These are phyloP conservation scores for Cryphonectria japonica DNA, from an alignment of 2,329 filamentous ascomycete genomes.

Conservation along the genomic window DNA sequence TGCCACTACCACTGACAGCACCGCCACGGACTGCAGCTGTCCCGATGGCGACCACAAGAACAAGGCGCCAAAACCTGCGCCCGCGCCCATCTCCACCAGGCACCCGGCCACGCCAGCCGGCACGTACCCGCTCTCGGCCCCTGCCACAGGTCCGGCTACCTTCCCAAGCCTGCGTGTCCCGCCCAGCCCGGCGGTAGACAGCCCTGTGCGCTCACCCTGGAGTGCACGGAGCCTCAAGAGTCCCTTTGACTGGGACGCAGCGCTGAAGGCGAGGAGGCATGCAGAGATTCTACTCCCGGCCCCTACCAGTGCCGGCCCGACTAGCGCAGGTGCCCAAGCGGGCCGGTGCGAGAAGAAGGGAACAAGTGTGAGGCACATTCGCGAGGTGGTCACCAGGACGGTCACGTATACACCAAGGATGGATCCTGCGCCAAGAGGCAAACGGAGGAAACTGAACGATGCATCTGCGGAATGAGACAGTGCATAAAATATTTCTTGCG, in stretches of 20 bases:
- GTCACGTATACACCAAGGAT: conserved; percentile 89
- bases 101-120: conserved; percentile 19
- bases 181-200: conserved; percentile 70
- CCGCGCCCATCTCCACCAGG: conserved; percentile 33
- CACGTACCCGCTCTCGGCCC: conserved; percentile 62
- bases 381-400: conserved; percentile 91
- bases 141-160: conserved; percentile 62
- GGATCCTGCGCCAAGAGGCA: conserved; percentile 88
- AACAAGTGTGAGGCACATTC: conserved; percentile 71
- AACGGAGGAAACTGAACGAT: conserved; percentile 72
- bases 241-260: conserved; percentile 78
- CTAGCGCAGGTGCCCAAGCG: conserved; percentile 14
- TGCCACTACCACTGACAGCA: conserved; percentile 49
- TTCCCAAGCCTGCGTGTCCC: conserved; percentile 75
- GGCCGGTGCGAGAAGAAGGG: conserved; percentile 54
- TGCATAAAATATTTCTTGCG: too few species aligned
- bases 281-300: conserved; percentile 55
- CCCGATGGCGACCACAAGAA: conserved; percentile 53
- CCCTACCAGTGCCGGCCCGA: conserved; percentile 33
- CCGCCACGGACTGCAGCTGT: conserved; percentile 60
- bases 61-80: conserved; percentile 50
- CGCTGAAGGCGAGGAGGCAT: conserved; percentile 66
- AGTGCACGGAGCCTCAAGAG: conserved; percentile 68
- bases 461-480: conserved; percentile 4
- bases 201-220: conserved; percentile 77